Evolutionary conservation across 148 eudicot species (phyloP).

Genomic region (Simmondsia chinensis): DNA sequence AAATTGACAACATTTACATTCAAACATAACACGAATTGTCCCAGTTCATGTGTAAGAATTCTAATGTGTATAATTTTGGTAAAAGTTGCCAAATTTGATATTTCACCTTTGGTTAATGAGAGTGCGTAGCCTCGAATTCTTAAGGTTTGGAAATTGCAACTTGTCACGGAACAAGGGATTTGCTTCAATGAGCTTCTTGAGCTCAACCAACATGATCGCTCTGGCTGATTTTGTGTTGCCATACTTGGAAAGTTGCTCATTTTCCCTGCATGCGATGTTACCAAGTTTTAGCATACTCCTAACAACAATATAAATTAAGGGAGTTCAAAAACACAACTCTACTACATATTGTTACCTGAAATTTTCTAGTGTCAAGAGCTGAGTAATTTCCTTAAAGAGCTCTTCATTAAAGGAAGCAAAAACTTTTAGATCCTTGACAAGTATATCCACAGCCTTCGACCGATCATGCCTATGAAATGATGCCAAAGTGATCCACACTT

Average conservation of each 20-base stretch:
- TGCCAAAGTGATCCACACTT: slow-evolving; percentile 10
- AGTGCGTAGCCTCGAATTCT: slow-evolving; percentile 60
- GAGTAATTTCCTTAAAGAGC: slow-evolving; percentile 65
- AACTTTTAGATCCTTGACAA: slow-evolving; percentile 71
- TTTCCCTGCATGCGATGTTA: slow-evolving; percentile 35
- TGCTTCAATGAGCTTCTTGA: slow-evolving; percentile 69
- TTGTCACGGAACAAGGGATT: slow-evolving; percentile 76
- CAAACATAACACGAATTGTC: too few species aligned
- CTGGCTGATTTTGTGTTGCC: slow-evolving; percentile 77
- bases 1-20: too few species aligned
- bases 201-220: slow-evolving; percentile 57
- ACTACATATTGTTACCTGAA: slow-evolving; percentile 38
- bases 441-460: slow-evolving; percentile 64
- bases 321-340: neutral
- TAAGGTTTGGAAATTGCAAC: slow-evolving; percentile 57
- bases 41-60: too few species aligned
- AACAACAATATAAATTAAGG: neutral
- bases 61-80: too few species aligned
- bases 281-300: neutral
- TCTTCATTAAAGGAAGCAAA: slow-evolving; percentile 58
- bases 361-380: slow-evolving; percentile 55
- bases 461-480: slow-evolving; percentile 47
- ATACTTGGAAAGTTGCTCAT: slow-evolving; percentile 59
- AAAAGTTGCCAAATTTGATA: neutral
- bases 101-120: slow-evolving; percentile 73